These are phyloP conservation scores for Triangularia verruculosa DNA, from an alignment of 2,329 filamentous ascomycete genomes.

Conservation along the genomic window DNA sequence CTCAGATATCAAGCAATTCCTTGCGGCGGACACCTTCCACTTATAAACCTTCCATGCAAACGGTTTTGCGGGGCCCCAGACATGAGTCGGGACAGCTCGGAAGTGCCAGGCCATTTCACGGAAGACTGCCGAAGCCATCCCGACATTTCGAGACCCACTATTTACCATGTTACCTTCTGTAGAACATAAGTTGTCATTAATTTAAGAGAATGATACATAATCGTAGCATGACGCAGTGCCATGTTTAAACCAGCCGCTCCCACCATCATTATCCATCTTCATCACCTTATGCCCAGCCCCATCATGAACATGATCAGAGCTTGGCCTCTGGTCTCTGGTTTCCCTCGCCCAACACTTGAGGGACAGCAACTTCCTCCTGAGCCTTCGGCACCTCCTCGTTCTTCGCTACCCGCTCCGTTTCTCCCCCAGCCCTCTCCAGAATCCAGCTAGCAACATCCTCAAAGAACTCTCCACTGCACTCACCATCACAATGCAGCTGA, in stretches of 20 bases:
- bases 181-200: neutral
- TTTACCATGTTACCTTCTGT: neutral
- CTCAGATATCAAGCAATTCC: neutral
- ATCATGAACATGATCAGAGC: slow-evolving; percentile 6
- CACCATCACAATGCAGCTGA: slow-evolving; percentile 61
- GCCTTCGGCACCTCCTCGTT: slow-evolving; percentile 34
- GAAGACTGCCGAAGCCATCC: neutral
- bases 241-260: neutral
- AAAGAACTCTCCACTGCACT: slow-evolving; percentile 51
- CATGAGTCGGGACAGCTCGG: neutral
- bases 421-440: slow-evolving; percentile 40
- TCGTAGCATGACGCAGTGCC: neutral
- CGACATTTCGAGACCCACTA: neutral
- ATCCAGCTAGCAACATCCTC: slow-evolving; percentile 67
- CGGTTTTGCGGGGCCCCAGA: neutral
- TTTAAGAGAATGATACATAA: neutral
- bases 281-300: neutral
- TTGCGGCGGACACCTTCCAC: neutral
- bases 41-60: neutral
- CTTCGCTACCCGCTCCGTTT: slow-evolving; percentile 10
- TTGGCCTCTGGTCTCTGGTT: slow-evolving; percentile 14
- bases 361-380: neutral
- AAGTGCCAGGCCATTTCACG: neutral
- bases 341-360: slow-evolving; percentile 22
- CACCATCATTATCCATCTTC: neutral